Evolutionary conservation across 1,284 basidiomycete genomes (phyloP).

Genomic region (Trametes versicolor): DNA sequence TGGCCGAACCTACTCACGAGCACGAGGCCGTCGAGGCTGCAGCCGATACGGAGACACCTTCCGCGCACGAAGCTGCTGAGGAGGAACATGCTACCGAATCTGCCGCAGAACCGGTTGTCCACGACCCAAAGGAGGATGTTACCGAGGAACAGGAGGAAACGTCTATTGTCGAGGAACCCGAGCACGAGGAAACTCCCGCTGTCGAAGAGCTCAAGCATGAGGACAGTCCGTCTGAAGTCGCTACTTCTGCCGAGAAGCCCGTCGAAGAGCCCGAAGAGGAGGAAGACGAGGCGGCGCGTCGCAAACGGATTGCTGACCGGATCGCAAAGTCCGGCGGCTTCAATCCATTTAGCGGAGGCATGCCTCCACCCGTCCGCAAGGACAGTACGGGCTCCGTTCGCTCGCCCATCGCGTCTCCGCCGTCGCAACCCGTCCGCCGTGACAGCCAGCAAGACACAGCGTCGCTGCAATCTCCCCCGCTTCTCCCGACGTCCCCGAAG

Average conservation of each 20-base stretch:
- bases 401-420: slow-evolving; percentile 22
- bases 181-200: not conserved
- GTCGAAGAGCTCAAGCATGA: slow-evolving; percentile 2
- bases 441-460: slow-evolving; percentile 8
- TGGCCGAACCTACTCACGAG: slow-evolving; percentile 3
- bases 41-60: not conserved
- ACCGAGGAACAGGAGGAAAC: not conserved
- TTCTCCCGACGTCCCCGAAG: slow-evolving; percentile 28
- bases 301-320: slow-evolving; percentile 67
- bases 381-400: slow-evolving; percentile 33
- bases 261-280: slow-evolving; percentile 47
- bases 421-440: slow-evolving; percentile 17
- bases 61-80: not conserved
- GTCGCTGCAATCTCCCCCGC: slow-evolving; percentile 23
- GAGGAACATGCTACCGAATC: slow-evolving; percentile 11
- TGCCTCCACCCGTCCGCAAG: slow-evolving; percentile 32
- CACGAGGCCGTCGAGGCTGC: slow-evolving; percentile 22
- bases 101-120: not conserved
- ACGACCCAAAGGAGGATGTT: not conserved
- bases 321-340: slow-evolving; percentile 73
- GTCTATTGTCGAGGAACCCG: not conserved
- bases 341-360: slow-evolving; percentile 62
- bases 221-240: slow-evolving; percentile 10
- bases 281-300: slow-evolving; percentile 62
- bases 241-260: slow-evolving; percentile 20